A percentile compares a stretch with the other conserved stretches of the same genome.
phyloP scores from a whole-genome alignment of 1,284 basidiomycete species.

The Vanrija sp. region DNA sequence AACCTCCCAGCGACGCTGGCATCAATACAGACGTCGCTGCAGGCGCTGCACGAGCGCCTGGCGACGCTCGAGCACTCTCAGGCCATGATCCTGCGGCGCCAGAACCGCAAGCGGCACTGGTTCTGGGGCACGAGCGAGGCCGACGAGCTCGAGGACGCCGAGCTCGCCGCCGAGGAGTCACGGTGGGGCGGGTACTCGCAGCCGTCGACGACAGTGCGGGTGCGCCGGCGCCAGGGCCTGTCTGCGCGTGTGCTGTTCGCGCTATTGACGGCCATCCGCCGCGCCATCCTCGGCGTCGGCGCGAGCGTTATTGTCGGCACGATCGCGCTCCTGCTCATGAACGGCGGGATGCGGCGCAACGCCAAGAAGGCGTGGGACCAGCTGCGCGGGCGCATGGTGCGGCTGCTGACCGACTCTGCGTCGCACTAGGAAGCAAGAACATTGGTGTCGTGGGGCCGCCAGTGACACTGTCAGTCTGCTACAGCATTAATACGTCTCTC shows the following conservation, averaged over 20 bases:
- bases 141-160: conserved; percentile 36
- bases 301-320: conserved; percentile 28
- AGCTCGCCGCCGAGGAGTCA: conserved; percentile 25
- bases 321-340: conserved; percentile 25
- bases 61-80: conserved; percentile 62
- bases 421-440: too few species aligned
- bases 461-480: too few species aligned
- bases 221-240: conserved; percentile 20
- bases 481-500: too few species aligned
- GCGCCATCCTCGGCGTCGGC: conserved; percentile 36
- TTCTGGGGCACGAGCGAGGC: conserved; percentile 30
- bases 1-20: conserved; percentile 40
- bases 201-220: conserved; percentile 18
- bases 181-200: conserved; percentile 15
- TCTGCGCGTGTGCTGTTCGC: conserved; percentile 33
- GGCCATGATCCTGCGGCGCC: conserved; percentile 31
- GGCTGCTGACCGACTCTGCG: background rate
- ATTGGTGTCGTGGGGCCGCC: too few species aligned
- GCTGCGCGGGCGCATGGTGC: conserved; percentile 8
- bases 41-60: conserved; percentile 82
- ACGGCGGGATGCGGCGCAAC: conserved; percentile 29
- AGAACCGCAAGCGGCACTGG: conserved; percentile 31
- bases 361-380: conserved; percentile 1
- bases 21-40: conserved; percentile 70
- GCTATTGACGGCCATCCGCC: conserved; percentile 28